Base-by-base conservation (phyloP, 805 yeast genomes). In the Kodamaea leandrae region DNA sequence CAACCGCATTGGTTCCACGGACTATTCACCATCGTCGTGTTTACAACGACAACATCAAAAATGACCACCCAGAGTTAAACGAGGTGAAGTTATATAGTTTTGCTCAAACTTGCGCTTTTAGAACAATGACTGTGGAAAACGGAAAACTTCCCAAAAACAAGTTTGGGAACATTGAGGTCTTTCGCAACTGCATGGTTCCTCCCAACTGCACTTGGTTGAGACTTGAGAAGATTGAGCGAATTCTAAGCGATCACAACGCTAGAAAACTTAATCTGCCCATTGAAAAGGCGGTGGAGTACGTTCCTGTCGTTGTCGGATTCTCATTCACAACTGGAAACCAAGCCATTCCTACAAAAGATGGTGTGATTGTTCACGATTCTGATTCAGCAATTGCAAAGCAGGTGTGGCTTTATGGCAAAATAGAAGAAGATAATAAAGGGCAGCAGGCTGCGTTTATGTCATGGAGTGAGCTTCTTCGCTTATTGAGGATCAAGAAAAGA, bases 271-370 rank as follows among this genome's bases (percentile, higher is more conserved):
- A 21, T 6, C 13, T 25, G n/a, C 45, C 46, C 1, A 23, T 46
- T 12, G 24, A 16, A 3, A 42, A 39, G 3, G 17, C 36, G 2
- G 30, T 60, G 2, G 51, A 58, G 7, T 63, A 41, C 46, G 60
- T 61, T 5, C 61, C 67, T 2, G 68, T 63, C 4, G 65, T 63
- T 2, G 48, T 47, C 3, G 68, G 68, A 1, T 63, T 62, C 41
- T 43, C 41, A 19, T 63, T 62, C 37, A 45, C 39, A 8, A 25
- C 50, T 1, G 37, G 45, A 2, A 60, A 57, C 9, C 39, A 43
- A 24, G 65, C 65, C 3, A 45, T 58, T 3, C 68, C 69, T 2
- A 36, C 49, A 4, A 58, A 53, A 28, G 18, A 48, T 3, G 69
- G 69, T 1, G 63, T 63, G 2, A 33, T 64, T 1, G 59, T 63